These are phyloP conservation scores for Conidiobolus incongruus DNA, from an alignment of 371 early-diverging fungal species.

Conservation along the genomic window DNA sequence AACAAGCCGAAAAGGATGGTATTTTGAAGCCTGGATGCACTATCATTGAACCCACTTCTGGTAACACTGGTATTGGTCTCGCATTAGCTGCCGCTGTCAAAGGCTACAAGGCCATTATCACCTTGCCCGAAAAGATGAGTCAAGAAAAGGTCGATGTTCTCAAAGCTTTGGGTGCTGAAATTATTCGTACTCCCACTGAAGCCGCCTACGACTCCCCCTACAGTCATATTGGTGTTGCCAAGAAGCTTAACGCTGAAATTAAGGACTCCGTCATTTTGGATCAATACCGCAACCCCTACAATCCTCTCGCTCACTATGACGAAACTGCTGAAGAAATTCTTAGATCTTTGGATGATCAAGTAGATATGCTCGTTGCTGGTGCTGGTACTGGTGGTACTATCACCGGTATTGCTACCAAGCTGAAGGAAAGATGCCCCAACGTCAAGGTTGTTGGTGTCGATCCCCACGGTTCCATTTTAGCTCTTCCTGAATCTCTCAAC, in stretches of 20 bases:
- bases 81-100: constrained; percentile 88
- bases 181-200: constrained; percentile 93
- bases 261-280: constrained; percentile 86
- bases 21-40: constrained; percentile 72
- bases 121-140: constrained; percentile 94
- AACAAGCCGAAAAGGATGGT: constrained; percentile 81
- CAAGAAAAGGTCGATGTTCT: constrained; percentile 94
- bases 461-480: constrained; percentile 84
- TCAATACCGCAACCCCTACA: constrained; percentile 86
- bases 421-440: constrained; percentile 80
- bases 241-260: constrained; percentile 75
- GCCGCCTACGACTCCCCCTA: constrained; percentile 95
- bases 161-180: constrained; percentile 92
- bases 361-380: constrained; percentile 92
- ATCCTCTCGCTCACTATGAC: constrained; percentile 91
- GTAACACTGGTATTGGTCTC: constrained; percentile 87
- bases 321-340: constrained; percentile 74
- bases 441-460: constrained; percentile 83
- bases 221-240: constrained; percentile 89
- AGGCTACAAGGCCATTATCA: constrained; percentile 91
- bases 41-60: constrained; percentile 90
- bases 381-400: constrained; percentile 97
- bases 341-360: constrained; percentile 58
- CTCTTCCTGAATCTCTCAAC: constrained; percentile 67
- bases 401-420: constrained; percentile 75